Percentiles rank a stretch among this genome's conserved stretches.
Evolutionary conservation across 1,284 basidiomycete species (phyloP).

Genomic region (Ceratobasidium sp.): DNA sequence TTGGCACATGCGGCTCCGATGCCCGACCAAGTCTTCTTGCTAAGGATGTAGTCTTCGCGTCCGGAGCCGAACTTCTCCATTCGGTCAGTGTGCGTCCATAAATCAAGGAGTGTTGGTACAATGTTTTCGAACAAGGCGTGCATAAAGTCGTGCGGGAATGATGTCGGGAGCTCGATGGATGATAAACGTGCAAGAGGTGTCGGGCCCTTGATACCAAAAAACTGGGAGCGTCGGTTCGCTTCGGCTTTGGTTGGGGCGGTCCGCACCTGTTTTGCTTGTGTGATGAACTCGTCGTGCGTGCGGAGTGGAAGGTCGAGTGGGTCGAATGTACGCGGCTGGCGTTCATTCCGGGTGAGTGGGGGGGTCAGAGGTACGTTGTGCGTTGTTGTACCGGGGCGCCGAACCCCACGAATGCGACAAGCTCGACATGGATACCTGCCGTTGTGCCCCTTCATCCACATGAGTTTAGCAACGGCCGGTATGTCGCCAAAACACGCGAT

Average conservation of each 20-base stretch:
- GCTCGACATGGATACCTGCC: conserved; percentile 42
- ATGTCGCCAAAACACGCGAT: conserved; percentile 46
- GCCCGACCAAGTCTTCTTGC: conserved; percentile 59
- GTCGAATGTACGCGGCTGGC: not conserved
- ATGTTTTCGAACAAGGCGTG: conserved; percentile 49
- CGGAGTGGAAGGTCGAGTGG: conserved; percentile 34
- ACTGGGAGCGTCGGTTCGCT: not conserved
- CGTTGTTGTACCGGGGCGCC: not conserved
- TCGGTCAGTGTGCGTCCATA: conserved; percentile 40
- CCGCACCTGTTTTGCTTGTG: conserved; percentile 21
- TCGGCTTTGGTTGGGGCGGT: not conserved
- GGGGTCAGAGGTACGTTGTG: not conserved
- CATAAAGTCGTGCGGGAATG: conserved; percentile 51
- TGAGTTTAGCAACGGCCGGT: conserved; percentile 46
- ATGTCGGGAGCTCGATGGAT: conserved; percentile 33
- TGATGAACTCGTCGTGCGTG: conserved; percentile 21
- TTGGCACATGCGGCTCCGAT: conserved; percentile 59
- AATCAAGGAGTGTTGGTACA: conserved; percentile 23
- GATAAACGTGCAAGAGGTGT: conserved; percentile 29
- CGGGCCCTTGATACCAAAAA: conserved; percentile 45
- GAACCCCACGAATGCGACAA: conserved; percentile 44
- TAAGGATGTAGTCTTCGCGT: conserved; percentile 58
- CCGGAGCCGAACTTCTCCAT: conserved; percentile 38
- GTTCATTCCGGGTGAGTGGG: conserved; percentile 9
- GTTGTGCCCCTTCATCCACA: conserved; percentile 48